Evolutionary conservation across 352 stramenopile species (phyloP).

Genomic region (Pythium dissimile): DNA sequence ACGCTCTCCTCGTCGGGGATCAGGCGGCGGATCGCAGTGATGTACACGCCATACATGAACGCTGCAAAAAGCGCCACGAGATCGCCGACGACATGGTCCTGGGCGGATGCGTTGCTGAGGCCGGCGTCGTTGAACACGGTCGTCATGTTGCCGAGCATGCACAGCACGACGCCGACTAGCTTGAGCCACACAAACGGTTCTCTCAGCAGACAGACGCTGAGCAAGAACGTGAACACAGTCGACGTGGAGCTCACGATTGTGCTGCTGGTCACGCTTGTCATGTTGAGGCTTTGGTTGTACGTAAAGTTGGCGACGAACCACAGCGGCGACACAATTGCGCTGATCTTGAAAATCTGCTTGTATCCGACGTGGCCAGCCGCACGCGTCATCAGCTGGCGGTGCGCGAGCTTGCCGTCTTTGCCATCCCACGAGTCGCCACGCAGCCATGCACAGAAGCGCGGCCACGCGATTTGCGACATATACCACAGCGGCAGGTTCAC

Average conservation of each 20-base stretch:
- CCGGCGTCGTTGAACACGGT: slow-evolving; percentile 77
- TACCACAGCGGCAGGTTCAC: slow-evolving; percentile 82
- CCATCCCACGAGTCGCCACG: slow-evolving; percentile 26
- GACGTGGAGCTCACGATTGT: slow-evolving; percentile 94
- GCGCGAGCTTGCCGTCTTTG: slow-evolving; percentile 36
- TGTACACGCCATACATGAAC: slow-evolving; percentile 94
- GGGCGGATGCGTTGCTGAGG: slow-evolving; percentile 14
- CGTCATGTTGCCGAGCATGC: slow-evolving; percentile 84
- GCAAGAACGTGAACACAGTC: slow-evolving; percentile 92
- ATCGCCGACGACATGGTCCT: slow-evolving; percentile 53
- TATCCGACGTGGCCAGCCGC: slow-evolving; percentile 34
- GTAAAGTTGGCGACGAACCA: slow-evolving; percentile 95
- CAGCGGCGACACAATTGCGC: slow-evolving; percentile 83
- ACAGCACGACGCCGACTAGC: slow-evolving; percentile 79
- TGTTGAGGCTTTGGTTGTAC: slow-evolving; percentile 91
- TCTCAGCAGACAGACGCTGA: slow-evolving; percentile 77
- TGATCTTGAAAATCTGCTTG: slow-evolving; percentile 39
- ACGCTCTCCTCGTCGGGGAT: slow-evolving; percentile 85
- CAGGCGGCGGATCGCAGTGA: slow-evolving; percentile 74
- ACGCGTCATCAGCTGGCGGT: slow-evolving; percentile 30
- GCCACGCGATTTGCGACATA: slow-evolving; percentile 46
- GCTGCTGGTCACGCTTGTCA: slow-evolving; percentile 92
- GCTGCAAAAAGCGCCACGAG: slow-evolving; percentile 70
- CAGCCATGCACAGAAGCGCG: slow-evolving; percentile 33
- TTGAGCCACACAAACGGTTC: slow-evolving; percentile 84